A percentile compares a stretch with the other conserved stretches of the same genome.
These are phyloP conservation scores for Oidiodendron maius DNA, from an alignment of 495 filamentous ascomycete genomes.

Conservation along the genomic window DNA sequence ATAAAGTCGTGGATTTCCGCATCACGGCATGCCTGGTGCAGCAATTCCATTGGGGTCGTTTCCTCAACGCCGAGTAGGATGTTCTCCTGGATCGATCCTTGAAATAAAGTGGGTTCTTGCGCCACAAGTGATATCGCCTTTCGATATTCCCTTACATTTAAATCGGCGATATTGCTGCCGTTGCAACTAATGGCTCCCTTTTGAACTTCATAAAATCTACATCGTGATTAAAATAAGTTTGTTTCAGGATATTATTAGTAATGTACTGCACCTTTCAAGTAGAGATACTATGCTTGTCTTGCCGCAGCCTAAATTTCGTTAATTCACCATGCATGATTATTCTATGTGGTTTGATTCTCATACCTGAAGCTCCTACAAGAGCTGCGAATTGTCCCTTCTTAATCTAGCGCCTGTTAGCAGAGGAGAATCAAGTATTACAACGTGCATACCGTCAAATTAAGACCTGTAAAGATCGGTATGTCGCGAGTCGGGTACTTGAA, in stretches of 20 bases:
- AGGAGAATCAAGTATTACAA: not conserved
- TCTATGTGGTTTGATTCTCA: no score
- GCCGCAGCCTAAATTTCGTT: no score
- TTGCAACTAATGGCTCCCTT: slow-evolving; percentile 49
- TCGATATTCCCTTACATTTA: slow-evolving; percentile 45
- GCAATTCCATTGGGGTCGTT: slow-evolving; percentile 40
- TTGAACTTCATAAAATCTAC: slow-evolving; percentile 53
- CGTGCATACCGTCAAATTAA: slow-evolving; percentile 36
- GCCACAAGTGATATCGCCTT: slow-evolving; percentile 51
- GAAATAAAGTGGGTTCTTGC: slow-evolving; percentile 48
- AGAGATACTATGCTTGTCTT: slow-evolving; percentile 65
- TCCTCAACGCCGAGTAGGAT: slow-evolving; percentile 44
- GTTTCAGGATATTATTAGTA: slow-evolving; percentile 1
- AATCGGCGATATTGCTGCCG: slow-evolving; percentile 37
- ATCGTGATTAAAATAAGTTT: not conserved
- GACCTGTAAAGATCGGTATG: slow-evolving; percentile 40
- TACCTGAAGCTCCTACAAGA: slow-evolving; percentile 62
- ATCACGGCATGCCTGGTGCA: slow-evolving; percentile 49
- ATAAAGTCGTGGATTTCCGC: slow-evolving; percentile 63
- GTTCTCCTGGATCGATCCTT: slow-evolving; percentile 55
- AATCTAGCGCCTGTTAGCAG: slow-evolving; percentile 30
- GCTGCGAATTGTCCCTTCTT: slow-evolving; percentile 60
- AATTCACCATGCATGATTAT: no score
- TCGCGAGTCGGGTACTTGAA: slow-evolving; percentile 56
- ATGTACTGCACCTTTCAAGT: no score